Conservation (phyloP, 495 filamentous ascomycete genomes). For the Pyrenopolyporus hunteri region DNA sequence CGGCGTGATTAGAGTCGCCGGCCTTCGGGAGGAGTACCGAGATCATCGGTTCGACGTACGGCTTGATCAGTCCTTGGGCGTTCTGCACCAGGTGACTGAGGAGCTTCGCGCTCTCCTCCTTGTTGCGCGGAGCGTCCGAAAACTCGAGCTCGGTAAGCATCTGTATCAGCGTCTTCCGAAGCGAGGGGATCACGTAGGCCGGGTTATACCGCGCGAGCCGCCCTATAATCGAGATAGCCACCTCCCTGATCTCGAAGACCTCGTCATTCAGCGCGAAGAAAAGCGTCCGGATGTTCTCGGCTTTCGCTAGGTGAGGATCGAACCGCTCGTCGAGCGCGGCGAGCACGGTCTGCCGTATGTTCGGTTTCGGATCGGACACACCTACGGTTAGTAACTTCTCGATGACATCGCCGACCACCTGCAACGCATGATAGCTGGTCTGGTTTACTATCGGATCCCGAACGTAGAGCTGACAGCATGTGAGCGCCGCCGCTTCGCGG, state of each 20-base stretch:
- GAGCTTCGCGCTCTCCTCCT: slow-evolving; percentile 92
- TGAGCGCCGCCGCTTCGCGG: slow-evolving; percentile 91
- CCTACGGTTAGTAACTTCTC: slow-evolving; percentile 94
- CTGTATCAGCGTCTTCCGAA: slow-evolving; percentile 94
- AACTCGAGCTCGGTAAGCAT: slow-evolving; percentile 94
- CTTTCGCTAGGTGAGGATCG: slow-evolving; percentile 90
- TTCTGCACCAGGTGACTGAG: slow-evolving; percentile 91
- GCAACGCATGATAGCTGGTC: slow-evolving; percentile 92
- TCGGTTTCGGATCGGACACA: slow-evolving; percentile 86
- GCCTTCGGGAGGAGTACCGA: slow-evolving; percentile 88
- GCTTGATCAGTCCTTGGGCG: slow-evolving; percentile 86
- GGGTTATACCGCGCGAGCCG: slow-evolving; percentile 90
- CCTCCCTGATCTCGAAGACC: slow-evolving; percentile 87
- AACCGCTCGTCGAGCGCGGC: slow-evolving; percentile 90
- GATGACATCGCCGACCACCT: slow-evolving; percentile 96
- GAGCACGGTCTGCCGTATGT: slow-evolving; percentile 86
- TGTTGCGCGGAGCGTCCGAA: slow-evolving; percentile 89
- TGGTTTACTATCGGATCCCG: slow-evolving; percentile 97
- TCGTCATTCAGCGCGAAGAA: slow-evolving; percentile 98
- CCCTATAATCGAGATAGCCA: slow-evolving; percentile 93
- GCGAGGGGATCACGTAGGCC: slow-evolving; percentile 92
- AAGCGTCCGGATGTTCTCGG: slow-evolving; percentile 92
- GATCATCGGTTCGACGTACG: slow-evolving; percentile 95
- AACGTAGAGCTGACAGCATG: slow-evolving; percentile 96
- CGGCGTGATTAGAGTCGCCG: slow-evolving; percentile 77